These are phyloP conservation scores for Protomyces macrosporus DNA, from an alignment of 1,139 yeast species.

Conservation along the genomic window DNA sequence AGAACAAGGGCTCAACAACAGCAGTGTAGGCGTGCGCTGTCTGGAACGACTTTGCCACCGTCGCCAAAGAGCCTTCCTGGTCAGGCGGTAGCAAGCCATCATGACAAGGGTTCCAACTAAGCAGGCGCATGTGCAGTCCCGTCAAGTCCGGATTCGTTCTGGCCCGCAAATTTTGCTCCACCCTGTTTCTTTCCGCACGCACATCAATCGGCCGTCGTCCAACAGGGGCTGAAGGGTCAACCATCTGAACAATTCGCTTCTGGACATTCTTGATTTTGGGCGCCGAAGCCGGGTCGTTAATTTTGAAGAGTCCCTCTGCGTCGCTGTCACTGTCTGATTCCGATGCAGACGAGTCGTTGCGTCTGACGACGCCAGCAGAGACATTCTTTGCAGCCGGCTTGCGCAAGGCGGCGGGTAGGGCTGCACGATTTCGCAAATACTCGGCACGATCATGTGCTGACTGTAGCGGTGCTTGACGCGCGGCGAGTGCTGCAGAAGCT, in stretches of 20 bases:
- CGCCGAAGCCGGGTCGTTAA: constrained; percentile 12
- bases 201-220: constrained; percentile 25
- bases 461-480: not conserved
- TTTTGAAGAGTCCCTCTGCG: constrained; percentile 34
- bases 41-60: constrained; percentile 48
- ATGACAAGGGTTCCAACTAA: constrained; percentile 71
- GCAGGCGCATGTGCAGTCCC: constrained; percentile 63
- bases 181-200: constrained; percentile 48
- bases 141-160: constrained; percentile 72
- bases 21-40: constrained; percentile 60
- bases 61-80: constrained; percentile 39
- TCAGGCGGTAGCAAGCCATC: constrained; percentile 56
- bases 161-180: constrained; percentile 71
- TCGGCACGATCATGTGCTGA: constrained; percentile 18
- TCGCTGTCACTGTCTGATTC: constrained; percentile 29
- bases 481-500: not conserved
- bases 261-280: constrained; percentile 13
- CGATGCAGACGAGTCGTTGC: constrained; percentile 24
- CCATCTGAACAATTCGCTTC: constrained; percentile 16
- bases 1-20: constrained; percentile 69
- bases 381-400: constrained; percentile 22
- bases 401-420: constrained; percentile 7
- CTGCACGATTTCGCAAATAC: constrained; percentile 11
- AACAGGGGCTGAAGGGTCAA: constrained; percentile 11
- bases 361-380: constrained; percentile 16